These are phyloP conservation scores for Cercospora beticola DNA, from an alignment of 2,329 filamentous ascomycete species.

Conservation along the genomic window DNA sequence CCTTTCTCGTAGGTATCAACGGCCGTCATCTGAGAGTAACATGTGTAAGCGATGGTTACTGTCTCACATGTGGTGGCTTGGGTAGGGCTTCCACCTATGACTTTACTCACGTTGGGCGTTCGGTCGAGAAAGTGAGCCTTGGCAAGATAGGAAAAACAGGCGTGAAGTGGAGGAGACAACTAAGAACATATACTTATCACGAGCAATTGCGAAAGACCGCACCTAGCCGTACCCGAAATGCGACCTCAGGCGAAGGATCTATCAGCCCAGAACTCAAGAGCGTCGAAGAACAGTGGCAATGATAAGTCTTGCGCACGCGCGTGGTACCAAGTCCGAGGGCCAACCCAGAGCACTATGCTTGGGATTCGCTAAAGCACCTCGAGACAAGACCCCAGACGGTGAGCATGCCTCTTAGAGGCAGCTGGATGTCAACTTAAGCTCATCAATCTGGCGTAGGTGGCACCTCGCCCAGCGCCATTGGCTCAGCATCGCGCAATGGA, in stretches of 20 bases:
- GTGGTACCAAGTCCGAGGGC: slow-evolving; percentile 3
- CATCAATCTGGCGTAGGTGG: slow-evolving; percentile 1
- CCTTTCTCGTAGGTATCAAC: slow-evolving; percentile 11
- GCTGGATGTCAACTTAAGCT: slow-evolving; percentile 3
- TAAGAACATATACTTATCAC: neutral
- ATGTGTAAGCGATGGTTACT: too few relatives aligned
- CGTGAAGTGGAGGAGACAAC: neutral
- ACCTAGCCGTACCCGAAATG: neutral
- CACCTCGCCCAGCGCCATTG: neutral
- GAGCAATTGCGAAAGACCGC: neutral
- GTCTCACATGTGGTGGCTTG: too few relatives aligned
- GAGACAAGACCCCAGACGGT: neutral
- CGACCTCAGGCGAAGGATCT: slow-evolving; percentile 5
- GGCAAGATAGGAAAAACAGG: neutral
- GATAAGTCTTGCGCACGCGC: neutral
- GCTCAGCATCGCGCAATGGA: neutral
- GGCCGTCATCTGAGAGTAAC: neutral
- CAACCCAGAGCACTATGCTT: neutral
- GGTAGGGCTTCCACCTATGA: too few relatives aligned
- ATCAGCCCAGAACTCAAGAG: neutral
- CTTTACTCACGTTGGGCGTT: neutral
- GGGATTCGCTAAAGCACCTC: neutral
- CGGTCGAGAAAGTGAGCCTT: neutral
- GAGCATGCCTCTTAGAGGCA: neutral
- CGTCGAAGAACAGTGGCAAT: neutral